A percentile compares a stretch with the other conserved stretches of the same genome.
Evolutionary conservation across 805 yeast genomes (phyloP).

Genomic region (Kregervanrija delftensis): DNA sequence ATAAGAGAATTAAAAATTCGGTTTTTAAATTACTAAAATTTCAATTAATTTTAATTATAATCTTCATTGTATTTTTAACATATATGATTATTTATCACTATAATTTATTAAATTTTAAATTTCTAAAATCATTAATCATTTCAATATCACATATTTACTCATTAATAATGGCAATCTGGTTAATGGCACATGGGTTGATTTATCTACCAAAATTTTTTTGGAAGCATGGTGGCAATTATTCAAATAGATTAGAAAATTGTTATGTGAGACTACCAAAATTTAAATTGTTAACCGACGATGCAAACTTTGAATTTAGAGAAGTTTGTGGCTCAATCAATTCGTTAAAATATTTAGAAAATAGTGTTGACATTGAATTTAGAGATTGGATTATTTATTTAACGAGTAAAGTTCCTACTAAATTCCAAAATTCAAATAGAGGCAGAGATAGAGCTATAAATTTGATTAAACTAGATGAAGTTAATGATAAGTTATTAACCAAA

Average conservation of each 20-base stretch:
- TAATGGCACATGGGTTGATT: conserved; percentile 78
- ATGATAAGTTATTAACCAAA: background rate
- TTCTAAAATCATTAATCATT: conserved; percentile 60
- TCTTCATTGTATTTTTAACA: conserved; percentile 47
- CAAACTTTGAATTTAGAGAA: conserved; percentile 56
- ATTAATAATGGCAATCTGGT: conserved; percentile 67
- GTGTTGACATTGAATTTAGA: conserved; percentile 34
- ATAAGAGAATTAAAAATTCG: conserved; percentile 48
- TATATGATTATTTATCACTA: conserved; percentile 44
- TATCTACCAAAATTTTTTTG: conserved; percentile 47
- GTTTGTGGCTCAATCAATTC: conserved; percentile 52
- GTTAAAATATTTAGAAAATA: conserved; percentile 39
- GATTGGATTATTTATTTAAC: conserved; percentile 61
- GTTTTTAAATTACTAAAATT: conserved; percentile 49
- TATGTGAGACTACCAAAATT: conserved; percentile 52
- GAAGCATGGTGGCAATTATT: conserved; percentile 18
- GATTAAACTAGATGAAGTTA: background rate
- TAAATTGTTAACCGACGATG: conserved; percentile 57
- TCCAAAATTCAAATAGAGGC: conserved; percentile 17
- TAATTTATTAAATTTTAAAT: conserved; percentile 29
- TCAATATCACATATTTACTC: conserved; percentile 76
- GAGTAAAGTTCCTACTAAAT: conserved; percentile 36
- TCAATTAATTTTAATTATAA: conserved; percentile 48
- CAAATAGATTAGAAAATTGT: conserved; percentile 21
- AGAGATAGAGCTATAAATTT: background rate